Evolutionary conservation across 768 basidiomycete genomes (phyloP), one percentile per base, ranked within the genome.

Genomic region (Ramaria sp.): DNA sequence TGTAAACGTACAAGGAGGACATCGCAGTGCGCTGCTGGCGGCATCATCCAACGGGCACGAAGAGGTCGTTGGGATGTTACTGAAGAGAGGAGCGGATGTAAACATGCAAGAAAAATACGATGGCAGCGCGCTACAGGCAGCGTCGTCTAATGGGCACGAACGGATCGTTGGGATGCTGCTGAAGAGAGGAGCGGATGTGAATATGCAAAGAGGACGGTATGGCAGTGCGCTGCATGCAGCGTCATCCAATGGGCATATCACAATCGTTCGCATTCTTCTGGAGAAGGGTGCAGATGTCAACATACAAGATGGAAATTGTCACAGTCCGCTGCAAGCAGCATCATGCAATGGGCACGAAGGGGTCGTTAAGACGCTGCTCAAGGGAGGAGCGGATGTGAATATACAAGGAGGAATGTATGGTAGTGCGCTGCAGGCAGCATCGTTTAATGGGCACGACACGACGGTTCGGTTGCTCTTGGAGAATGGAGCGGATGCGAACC

Each of bases 161-260:
- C 20, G 25, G 25, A 15, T 59, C 8, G 44, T 57, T 32, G n/a
- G 39, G 15, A 32, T 45, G 4, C 18, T 59, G 52, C 52, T 58
- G 32, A 41, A 55, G 38, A 32, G n/a, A 34, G 58, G 58, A 7
- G 49, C 50, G 5, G 50, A 59, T 54, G 49, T 57, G n/a, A 52
- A 57, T 36, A 39, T 28, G 16, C 49, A 50, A 30, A 39, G 56
- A 18, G 41, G 47, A 38, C 3, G n/a, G 16, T 45, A 50, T 53
- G 51, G 42, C 18, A 53, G 8, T 36, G 50, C 27, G 27, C 28
- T 43, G 25, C 20, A 20, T 2, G 13, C 2, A 16, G 42, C 42
- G 25, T n/a, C n/a, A n/a, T n/a, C n/a, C n/a, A n/a, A n/a, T n/a
- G n/a, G n/a, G n/a, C n/a, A n/a, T n/a, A n/a, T n/a, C n/a, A n/a